Percentiles rank a stretch among this genome's conserved stretches.
Conservation (phyloP, 208 protist genomes). For the Leishmania mexicana region DNA sequence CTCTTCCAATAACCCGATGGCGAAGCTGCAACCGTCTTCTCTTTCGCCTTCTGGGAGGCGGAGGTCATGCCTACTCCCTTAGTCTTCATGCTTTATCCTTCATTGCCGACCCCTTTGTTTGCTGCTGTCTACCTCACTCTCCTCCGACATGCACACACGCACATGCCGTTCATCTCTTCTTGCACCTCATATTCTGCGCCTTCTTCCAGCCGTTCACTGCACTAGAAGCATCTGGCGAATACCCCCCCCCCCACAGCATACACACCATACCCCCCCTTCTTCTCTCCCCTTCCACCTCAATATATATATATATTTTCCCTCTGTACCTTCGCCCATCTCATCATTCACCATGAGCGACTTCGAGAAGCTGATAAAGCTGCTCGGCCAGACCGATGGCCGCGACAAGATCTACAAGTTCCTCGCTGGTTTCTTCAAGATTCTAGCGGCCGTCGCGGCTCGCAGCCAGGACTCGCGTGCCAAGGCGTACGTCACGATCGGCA, state of each 20-base stretch:
- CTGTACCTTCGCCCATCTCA: conserved; percentile 4
- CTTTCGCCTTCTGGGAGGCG: not conserved
- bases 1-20: conserved; percentile 1
- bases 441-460: conserved; percentile 49
- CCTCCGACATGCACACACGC: not conserved
- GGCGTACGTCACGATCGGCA: conserved; percentile 62
- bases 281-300: not conserved
- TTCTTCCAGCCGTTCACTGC: not conserved
- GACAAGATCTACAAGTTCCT: conserved; percentile 94
- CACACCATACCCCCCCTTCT: not conserved
- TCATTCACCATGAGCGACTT: conserved; percentile 65
- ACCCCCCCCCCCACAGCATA: not conserved
- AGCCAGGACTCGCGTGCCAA: conserved; percentile 42
- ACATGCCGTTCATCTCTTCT: not conserved
- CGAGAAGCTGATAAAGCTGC: conserved; percentile 84
- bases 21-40: not conserved
- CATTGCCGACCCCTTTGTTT: not conserved
- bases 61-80: not conserved
- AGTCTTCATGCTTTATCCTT: not conserved
- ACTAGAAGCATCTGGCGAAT: not conserved
- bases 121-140: not conserved
- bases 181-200: not conserved
- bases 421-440: conserved; percentile 79
- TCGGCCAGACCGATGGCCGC: conserved; percentile 88
- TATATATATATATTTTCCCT: too few relatives aligned